Conservation (phyloP, 2,329 filamentous ascomycete species). For the Alternaria postmessia region DNA sequence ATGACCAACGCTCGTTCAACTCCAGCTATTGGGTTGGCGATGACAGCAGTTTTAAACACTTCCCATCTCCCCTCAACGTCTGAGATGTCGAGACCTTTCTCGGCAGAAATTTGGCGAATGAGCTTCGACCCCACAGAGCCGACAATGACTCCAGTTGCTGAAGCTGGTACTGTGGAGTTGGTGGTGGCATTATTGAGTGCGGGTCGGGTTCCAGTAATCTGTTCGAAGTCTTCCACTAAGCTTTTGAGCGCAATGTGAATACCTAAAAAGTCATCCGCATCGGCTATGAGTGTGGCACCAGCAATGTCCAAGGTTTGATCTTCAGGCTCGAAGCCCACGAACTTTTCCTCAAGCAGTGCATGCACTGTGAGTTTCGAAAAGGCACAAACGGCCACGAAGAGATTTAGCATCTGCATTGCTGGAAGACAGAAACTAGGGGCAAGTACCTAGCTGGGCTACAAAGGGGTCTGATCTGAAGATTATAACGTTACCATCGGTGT, state of each 20-base stretch:
- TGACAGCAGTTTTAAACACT: constrained; percentile 66
- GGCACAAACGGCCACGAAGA: background rate
- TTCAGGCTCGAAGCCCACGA: constrained; percentile 18
- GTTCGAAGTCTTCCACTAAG: constrained; percentile 21
- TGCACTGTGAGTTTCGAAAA: background rate
- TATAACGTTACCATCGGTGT: background rate
- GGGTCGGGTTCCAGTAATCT: constrained; percentile 23
- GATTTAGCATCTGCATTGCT: background rate
- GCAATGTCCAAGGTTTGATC: constrained; percentile 21
- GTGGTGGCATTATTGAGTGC: background rate
- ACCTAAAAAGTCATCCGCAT: constrained; percentile 23
- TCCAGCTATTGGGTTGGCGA: constrained; percentile 64
- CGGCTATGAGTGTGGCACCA: constrained; percentile 19
- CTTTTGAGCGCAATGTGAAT: constrained; percentile 28
- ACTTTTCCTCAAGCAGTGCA: constrained; percentile 27
- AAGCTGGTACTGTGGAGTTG: background rate
- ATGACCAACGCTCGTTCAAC: constrained; percentile 68
- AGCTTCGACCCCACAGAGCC: constrained; percentile 70
- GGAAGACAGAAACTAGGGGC: background rate
- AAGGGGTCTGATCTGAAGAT: background rate
- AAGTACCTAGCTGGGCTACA: background rate
- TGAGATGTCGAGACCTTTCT: constrained; percentile 64
- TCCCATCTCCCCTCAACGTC: constrained; percentile 71
- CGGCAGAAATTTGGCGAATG: constrained; percentile 64
- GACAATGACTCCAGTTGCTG: constrained; percentile 63